These are phyloP conservation scores for Colletotrichum karsti DNA, from an alignment of 2,329 filamentous ascomycete genomes.

Conservation along the genomic window DNA sequence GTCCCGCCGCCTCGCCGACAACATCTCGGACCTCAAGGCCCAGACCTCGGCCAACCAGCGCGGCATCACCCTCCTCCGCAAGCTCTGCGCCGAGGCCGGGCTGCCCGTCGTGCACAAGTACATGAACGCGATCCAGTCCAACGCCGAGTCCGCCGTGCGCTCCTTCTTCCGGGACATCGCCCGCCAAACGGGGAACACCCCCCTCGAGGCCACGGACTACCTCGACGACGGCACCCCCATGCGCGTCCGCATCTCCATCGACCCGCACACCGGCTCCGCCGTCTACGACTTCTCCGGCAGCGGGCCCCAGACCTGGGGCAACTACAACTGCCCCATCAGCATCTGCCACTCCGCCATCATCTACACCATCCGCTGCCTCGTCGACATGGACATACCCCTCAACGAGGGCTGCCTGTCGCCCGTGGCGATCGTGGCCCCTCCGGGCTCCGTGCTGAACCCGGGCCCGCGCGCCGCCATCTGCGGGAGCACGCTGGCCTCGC, in stretches of 20 bases:
- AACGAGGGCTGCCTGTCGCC: slow-evolving; percentile 48
- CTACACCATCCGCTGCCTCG: slow-evolving; percentile 45
- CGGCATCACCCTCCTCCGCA: slow-evolving; percentile 44
- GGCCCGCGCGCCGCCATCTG: slow-evolving; percentile 41
- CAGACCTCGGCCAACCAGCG: slow-evolving; percentile 52
- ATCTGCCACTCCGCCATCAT: slow-evolving; percentile 49
- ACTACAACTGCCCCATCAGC: slow-evolving; percentile 45
- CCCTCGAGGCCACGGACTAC: slow-evolving; percentile 38
- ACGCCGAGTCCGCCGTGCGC: slow-evolving; percentile 47
- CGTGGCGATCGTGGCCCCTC: slow-evolving; percentile 42
- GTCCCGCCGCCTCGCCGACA: slow-evolving; percentile 47
- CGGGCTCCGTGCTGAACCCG: slow-evolving; percentile 42
- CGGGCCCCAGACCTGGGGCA: slow-evolving; percentile 43
- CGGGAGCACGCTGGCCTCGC: slow-evolving; percentile 67
- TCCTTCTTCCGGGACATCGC: slow-evolving; percentile 36
- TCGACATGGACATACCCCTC: slow-evolving; percentile 45
- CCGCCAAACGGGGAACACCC: background rate
- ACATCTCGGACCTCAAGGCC: slow-evolving; percentile 53
- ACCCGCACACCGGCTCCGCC: slow-evolving; percentile 39
- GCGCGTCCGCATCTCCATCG: slow-evolving; percentile 40
- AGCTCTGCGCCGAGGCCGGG: slow-evolving; percentile 43
- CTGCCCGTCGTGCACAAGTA: slow-evolving; percentile 43
- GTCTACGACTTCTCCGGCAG: slow-evolving; percentile 47
- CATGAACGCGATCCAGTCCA: slow-evolving; percentile 51
- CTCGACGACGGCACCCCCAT: slow-evolving; percentile 48